Conservation (phyloP, 2,329 filamentous ascomycete genomes). For the Botryosphaeria agaves region DNA sequence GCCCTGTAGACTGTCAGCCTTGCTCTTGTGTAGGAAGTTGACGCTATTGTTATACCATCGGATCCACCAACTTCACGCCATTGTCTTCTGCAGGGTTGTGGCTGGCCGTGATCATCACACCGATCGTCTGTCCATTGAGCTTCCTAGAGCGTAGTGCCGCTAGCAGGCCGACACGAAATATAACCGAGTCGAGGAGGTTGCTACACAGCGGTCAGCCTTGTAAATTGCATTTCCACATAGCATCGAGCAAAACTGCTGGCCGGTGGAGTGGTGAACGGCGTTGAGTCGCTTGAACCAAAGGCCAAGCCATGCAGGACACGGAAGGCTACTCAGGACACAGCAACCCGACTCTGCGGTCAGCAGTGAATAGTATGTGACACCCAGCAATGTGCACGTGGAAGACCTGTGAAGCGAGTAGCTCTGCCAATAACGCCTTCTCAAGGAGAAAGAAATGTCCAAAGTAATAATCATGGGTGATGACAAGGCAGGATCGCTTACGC, state of each 20-base stretch:
- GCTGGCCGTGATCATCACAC: conserved; percentile 90
- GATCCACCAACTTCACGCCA: conserved; percentile 90
- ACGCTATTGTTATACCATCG: conserved; percentile 59
- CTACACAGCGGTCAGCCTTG: conserved; percentile 23
- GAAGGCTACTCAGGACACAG: too few relatives aligned
- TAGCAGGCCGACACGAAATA: conserved; percentile 82
- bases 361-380: too few relatives aligned
- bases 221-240: not conserved
- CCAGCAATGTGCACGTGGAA: too few relatives aligned
- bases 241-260: conserved; percentile 11
- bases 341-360: too few relatives aligned
- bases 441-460: too few relatives aligned
- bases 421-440: too few relatives aligned
- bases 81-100: conserved; percentile 86
- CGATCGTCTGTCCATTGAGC: conserved; percentile 77
- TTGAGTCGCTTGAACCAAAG: too few relatives aligned
- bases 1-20: conserved; percentile 33
- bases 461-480: too few relatives aligned
- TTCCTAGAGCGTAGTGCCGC: conserved; percentile 80
- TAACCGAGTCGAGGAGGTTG: conserved; percentile 75
- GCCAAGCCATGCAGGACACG: too few relatives aligned
- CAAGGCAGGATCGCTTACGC: too few relatives aligned
- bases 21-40: conserved; percentile 9
- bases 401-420: too few relatives aligned
- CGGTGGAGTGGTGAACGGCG: conserved; percentile 9